Percentiles rank a stretch among this genome's conserved stretches.
Conservation (phyloP, 163 green algal genomes). For the Prototheca wickerhamii region DNA sequence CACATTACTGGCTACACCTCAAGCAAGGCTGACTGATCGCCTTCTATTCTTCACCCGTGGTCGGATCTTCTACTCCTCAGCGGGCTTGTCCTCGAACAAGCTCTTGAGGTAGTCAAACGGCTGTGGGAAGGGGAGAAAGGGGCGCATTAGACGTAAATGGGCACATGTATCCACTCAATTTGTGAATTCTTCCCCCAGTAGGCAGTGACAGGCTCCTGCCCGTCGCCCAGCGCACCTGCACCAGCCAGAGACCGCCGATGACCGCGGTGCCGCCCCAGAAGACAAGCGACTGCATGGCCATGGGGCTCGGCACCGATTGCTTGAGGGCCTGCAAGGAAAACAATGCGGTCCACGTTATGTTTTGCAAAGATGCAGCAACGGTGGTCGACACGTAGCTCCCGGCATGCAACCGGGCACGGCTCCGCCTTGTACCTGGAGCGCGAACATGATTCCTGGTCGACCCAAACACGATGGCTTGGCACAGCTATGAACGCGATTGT, state of each 20-base stretch:
- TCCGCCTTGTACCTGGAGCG: no score
- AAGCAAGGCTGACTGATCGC: not conserved
- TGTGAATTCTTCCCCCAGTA: not conserved
- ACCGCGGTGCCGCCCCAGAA: slow-evolving; percentile 18
- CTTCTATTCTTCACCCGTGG: not conserved
- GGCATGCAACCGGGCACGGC: no score
- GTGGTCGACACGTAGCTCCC: no score
- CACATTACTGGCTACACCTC: not conserved
- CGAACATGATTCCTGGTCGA: no score
- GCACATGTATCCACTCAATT: not conserved
- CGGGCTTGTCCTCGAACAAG: slow-evolving; percentile 5
- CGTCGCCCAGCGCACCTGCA: slow-evolving; percentile 2
- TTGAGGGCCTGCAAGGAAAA: not conserved
- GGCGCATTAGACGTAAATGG: not conserved
- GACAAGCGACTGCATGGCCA: slow-evolving; percentile 1
- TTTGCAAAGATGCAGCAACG: not conserved
- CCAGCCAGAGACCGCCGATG: slow-evolving; percentile 14
- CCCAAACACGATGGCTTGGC: no score
- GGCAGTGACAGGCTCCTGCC: not conserved
- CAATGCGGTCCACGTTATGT: not conserved
- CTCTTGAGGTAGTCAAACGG: slow-evolving; percentile 32
- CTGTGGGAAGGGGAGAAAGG: not conserved
- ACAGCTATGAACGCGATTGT: no score
- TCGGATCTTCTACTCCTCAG: not conserved
- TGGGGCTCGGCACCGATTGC: not conserved